Evolutionary conservation across 2,329 filamentous ascomycete genomes (phyloP).

Genomic region (Raffaelea arxii): DNA sequence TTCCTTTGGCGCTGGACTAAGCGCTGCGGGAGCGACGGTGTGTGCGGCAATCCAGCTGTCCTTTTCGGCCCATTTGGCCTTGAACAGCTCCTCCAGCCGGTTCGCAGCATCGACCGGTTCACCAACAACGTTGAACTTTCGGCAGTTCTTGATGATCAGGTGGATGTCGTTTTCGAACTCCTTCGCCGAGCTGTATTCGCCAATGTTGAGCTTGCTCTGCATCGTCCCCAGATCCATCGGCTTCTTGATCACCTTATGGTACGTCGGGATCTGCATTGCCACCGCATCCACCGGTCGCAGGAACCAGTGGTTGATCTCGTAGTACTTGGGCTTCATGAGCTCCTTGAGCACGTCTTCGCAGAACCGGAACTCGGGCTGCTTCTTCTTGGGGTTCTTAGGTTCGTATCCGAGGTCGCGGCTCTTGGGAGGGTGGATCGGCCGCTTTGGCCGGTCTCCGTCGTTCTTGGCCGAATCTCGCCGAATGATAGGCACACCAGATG

Average conservation of each 20-base stretch:
- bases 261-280: constrained; percentile 84
- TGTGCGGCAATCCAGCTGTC: constrained; percentile 71
- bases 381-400: constrained; percentile 76
- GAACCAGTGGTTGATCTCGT: constrained; percentile 62
- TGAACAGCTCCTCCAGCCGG: constrained; percentile 65
- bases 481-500: constrained; percentile 70
- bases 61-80: constrained; percentile 67
- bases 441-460: constrained; percentile 75
- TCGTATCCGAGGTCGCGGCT: constrained; percentile 86
- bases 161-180: constrained; percentile 79
- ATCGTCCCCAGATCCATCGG: constrained; percentile 94
- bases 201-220: constrained; percentile 61
- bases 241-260: constrained; percentile 89
- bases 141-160: constrained; percentile 82
- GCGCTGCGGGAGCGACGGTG: constrained; percentile 38
- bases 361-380: constrained; percentile 81
- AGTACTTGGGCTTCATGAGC: constrained; percentile 65
- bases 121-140: constrained; percentile 62
- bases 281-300: constrained; percentile 83
- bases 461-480: constrained; percentile 73
- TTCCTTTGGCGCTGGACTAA: no score
- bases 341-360: constrained; percentile 75
- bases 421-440: constrained; percentile 86
- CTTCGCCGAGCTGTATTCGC: constrained; percentile 71
- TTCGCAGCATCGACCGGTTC: constrained; percentile 44